Percentiles rank a stretch among this genome's conserved stretches.
phyloP scores from a whole-genome alignment of 108 stramenopile species.

The Skeletonema costatum region DNA sequence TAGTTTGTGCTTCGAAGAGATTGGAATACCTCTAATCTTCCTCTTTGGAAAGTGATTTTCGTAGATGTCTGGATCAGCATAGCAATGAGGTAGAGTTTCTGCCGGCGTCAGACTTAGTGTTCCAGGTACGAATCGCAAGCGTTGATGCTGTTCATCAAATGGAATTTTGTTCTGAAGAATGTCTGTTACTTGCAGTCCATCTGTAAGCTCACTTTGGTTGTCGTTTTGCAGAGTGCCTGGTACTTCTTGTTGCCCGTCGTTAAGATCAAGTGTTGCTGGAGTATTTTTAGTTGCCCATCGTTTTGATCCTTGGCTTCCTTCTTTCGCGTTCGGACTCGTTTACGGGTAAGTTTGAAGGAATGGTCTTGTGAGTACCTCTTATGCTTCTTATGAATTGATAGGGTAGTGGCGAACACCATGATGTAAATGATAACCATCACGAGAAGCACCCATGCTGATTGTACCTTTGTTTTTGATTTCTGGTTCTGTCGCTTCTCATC shows the following conservation, averaged over 20 bases:
- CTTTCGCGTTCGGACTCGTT: background rate
- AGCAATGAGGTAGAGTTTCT: slow-evolving; percentile 30
- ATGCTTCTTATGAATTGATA: background rate
- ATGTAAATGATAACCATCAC: background rate
- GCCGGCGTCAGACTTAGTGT: slow-evolving; percentile 19
- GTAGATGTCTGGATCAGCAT: slow-evolving; percentile 32
- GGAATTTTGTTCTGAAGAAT: background rate
- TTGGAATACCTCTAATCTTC: slow-evolving; percentile 24
- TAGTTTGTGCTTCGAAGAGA: slow-evolving; percentile 29
- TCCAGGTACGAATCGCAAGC: slow-evolving; percentile 27
- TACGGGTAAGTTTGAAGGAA: background rate
- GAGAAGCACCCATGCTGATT: background rate
- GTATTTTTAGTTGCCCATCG: background rate
- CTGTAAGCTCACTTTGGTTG: background rate
- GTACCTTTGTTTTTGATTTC: background rate
- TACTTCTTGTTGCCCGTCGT: background rate
- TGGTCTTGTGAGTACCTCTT: background rate
- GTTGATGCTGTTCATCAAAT: background rate
- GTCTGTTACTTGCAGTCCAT: background rate
- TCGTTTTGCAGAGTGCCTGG: background rate
- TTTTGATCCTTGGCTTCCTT: background rate
- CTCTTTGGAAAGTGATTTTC: slow-evolving; percentile 6
- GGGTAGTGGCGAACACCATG: background rate
- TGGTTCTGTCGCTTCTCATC: background rate
- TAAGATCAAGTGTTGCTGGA: background rate